A percentile compares a stretch with the other conserved stretches of the same genome.
Conservation (phyloP, 2,329 filamentous ascomycete species). For the Aspergillus ruber region DNA sequence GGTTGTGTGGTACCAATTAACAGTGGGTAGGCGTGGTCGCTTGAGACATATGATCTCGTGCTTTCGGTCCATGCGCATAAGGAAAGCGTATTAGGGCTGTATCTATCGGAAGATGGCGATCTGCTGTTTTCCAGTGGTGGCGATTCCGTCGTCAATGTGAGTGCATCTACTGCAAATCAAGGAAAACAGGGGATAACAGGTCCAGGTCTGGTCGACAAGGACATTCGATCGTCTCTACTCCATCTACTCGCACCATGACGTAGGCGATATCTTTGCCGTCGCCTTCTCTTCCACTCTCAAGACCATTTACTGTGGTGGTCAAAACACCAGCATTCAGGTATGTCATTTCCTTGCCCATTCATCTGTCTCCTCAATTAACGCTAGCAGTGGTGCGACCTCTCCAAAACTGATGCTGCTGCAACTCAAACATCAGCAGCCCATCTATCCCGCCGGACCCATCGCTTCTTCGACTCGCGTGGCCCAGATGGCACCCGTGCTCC, state of each 20-base stretch:
- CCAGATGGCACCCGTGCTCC: slow-evolving; percentile 76
- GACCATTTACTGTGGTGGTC: slow-evolving; percentile 83
- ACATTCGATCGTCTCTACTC: slow-evolving; percentile 74
- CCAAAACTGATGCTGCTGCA: slow-evolving; percentile 57
- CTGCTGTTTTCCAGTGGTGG: slow-evolving; percentile 88
- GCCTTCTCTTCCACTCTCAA: slow-evolving; percentile 73
- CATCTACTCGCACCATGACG: slow-evolving; percentile 87
- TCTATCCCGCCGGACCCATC: slow-evolving; percentile 69
- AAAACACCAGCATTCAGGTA: slow-evolving; percentile 85
- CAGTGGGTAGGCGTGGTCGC: slow-evolving; percentile 62
- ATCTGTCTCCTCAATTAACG: slow-evolving; percentile 12
- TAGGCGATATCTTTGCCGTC: slow-evolving; percentile 94
- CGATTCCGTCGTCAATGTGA: slow-evolving; percentile 82
- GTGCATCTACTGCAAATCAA: not conserved
- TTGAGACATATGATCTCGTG: slow-evolving; percentile 78
- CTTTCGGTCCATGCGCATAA: slow-evolving; percentile 80
- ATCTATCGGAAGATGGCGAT: slow-evolving; percentile 65
- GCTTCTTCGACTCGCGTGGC: slow-evolving; percentile 88
- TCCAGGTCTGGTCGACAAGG: slow-evolving; percentile 69
- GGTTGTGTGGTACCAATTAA: slow-evolving; percentile 8
- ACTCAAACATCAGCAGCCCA: slow-evolving; percentile 61
- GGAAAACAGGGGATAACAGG: too few relatives aligned
- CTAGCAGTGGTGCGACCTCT: slow-evolving; percentile 65
- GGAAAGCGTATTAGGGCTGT: slow-evolving; percentile 81
- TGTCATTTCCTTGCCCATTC: not conserved